phyloP scores from a whole-genome alignment of 2,329 filamentous ascomycete genomes.

The Claviceps africana region DNA sequence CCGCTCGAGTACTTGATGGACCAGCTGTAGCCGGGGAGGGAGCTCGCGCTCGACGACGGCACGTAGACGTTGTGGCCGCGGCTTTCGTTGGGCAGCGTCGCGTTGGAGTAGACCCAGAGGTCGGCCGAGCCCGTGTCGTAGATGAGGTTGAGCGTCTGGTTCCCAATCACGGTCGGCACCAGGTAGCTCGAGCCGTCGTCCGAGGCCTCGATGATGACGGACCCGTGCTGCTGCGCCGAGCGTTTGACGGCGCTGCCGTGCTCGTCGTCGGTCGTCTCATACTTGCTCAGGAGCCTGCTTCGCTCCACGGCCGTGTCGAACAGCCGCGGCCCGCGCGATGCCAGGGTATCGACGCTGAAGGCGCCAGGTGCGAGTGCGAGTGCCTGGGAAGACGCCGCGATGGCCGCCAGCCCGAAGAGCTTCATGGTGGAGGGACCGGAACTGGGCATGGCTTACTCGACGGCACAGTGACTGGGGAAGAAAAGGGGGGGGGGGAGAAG shows the following conservation, averaged over 20 bases:
- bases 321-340: not conserved
- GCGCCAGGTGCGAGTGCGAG: not conserved
- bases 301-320: not conserved
- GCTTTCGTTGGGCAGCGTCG: not conserved
- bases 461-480: no score
- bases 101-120: not conserved
- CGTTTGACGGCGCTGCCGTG: not conserved
- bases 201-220: no score
- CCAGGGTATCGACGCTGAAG: not conserved
- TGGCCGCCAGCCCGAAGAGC: not conserved
- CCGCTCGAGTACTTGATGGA: not conserved
- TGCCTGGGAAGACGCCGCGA: not conserved
- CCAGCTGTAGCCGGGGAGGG: not conserved
- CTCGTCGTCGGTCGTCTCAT: not conserved
- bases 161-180: conserved; percentile 37
- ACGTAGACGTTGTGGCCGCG: not conserved
- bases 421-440: not conserved
- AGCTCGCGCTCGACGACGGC: not conserved
- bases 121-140: not conserved
- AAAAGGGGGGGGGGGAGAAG: not conserved
- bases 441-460: no score
- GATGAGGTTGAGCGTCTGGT: conserved; percentile 30
- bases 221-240: no score
- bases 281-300: not conserved
- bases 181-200: not conserved